These are phyloP conservation scores for Ganoderma resinaceum DNA, from an alignment of 1,284 basidiomycete genomes.

Conservation along the genomic window DNA sequence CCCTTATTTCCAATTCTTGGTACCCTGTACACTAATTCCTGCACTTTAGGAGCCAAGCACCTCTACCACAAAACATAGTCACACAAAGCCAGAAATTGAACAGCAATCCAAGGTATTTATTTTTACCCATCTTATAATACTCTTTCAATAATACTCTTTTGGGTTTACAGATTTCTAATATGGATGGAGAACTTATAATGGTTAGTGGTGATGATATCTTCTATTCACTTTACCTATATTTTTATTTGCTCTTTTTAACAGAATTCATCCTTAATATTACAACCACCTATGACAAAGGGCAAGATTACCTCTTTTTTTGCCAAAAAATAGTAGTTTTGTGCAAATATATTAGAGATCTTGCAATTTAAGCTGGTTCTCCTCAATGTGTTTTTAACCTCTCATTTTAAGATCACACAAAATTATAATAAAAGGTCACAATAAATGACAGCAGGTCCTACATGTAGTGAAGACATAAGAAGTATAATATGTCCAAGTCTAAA, in stretches of 20 bases:
- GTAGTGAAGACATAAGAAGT: no score
- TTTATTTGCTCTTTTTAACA: neutral
- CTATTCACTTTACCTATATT: neutral
- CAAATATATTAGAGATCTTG: neutral
- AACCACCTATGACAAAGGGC: constrained; percentile 14
- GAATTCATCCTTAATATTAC: neutral
- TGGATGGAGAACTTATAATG: neutral
- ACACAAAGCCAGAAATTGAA: neutral
- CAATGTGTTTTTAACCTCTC: no score
- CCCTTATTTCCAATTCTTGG: neutral
- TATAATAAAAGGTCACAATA: no score
- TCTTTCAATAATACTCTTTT: neutral
- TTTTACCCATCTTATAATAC: neutral
- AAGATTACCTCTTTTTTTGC: constrained; percentile 40
- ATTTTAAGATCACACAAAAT: no score
- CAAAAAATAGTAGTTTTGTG: constrained; percentile 21
- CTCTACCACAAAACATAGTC: neutral
- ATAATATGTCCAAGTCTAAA: no score
- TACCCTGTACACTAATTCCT: neutral
- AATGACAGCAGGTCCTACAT: no score
- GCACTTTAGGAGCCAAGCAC: neutral
- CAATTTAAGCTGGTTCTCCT: no score
- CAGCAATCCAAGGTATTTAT: constrained; percentile 4
- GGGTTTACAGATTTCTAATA: neutral
- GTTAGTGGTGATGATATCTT: neutral